phyloP scores from a whole-genome alignment of 768 basidiomycete species.

The Trametes meyenii region DNA sequence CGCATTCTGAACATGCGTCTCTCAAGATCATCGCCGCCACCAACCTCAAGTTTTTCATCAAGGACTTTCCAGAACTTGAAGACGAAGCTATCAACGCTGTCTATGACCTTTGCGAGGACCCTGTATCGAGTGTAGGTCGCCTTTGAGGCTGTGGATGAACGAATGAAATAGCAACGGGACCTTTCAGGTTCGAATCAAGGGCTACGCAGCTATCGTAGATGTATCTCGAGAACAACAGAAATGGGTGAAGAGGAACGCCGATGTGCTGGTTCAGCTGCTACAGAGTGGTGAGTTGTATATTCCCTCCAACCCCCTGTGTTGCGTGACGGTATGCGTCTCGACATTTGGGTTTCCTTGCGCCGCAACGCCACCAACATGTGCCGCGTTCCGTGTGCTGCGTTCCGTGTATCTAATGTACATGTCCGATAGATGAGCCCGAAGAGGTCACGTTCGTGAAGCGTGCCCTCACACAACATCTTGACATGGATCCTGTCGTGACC shows the following conservation, averaged over 20 bases:
- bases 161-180: not conserved
- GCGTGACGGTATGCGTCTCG: not conserved
- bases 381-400: not conserved
- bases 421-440: slow-evolving; percentile 53
- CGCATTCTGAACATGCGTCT: slow-evolving; percentile 47
- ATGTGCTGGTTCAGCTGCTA: slow-evolving; percentile 73
- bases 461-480: slow-evolving; percentile 62
- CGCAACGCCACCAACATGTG: not conserved
- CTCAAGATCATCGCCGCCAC: slow-evolving; percentile 61
- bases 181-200: slow-evolving; percentile 65
- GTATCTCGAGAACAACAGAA: slow-evolving; percentile 52
- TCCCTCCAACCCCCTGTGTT: not conserved
- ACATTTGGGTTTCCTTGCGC: not conserved
- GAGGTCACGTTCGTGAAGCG: slow-evolving; percentile 65
- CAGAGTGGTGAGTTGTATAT: slow-evolving; percentile 62
- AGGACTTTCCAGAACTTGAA: slow-evolving; percentile 70
- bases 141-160: not conserved
- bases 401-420: not conserved
- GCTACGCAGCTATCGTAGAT: slow-evolving; percentile 62
- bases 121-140: slow-evolving; percentile 48
- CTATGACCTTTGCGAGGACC: slow-evolving; percentile 79
- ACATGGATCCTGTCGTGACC: slow-evolving; percentile 61
- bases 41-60: slow-evolving; percentile 61
- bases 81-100: slow-evolving; percentile 78
- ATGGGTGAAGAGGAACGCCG: slow-evolving; percentile 71